phyloP scores from a whole-genome alignment of 2,329 filamentous ascomycete species.

The Lachnellula cervina region DNA sequence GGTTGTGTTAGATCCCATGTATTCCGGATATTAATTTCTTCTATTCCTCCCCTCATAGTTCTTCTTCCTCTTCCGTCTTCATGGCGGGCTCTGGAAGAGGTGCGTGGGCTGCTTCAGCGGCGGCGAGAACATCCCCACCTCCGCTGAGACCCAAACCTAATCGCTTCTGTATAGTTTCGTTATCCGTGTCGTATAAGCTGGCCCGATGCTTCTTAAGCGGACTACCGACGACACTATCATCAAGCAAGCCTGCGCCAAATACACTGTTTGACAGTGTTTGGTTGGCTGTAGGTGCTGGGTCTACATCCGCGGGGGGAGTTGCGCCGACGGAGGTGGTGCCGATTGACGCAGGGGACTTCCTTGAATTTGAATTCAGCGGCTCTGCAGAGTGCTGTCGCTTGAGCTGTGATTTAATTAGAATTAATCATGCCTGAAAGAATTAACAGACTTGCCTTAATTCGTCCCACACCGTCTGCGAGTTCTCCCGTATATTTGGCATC shows the following conservation, averaged over 20 bases:
- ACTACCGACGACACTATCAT: conserved; percentile 55
- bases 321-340: conserved; percentile 37
- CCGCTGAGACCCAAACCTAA: conserved; percentile 22
- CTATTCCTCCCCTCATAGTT: conserved; percentile 20
- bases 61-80: conserved; percentile 25
- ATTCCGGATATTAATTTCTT: neutral
- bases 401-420: conserved; percentile 49
- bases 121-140: conserved; percentile 23
- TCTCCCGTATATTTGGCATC: conserved; percentile 69
- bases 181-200: conserved; percentile 48
- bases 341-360: conserved; percentile 43
- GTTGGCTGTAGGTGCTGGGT: conserved; percentile 31
- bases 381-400: conserved; percentile 77
- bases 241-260: conserved; percentile 40
- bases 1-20: conserved; percentile 1
- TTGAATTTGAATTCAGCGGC: conserved; percentile 46
- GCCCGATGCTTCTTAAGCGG: conserved; percentile 72
- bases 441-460: conserved; percentile 62
- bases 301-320: conserved; percentile 39
- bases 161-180: conserved; percentile 31
- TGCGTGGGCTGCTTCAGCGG: conserved; percentile 28
- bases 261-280: conserved; percentile 31
- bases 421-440: neutral
- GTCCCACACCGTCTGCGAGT: conserved; percentile 73
- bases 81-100: conserved; percentile 20